Base-by-base conservation (phyloP, 495 filamentous ascomycete species). In the Pyrenopolyporus hunteri region DNA sequence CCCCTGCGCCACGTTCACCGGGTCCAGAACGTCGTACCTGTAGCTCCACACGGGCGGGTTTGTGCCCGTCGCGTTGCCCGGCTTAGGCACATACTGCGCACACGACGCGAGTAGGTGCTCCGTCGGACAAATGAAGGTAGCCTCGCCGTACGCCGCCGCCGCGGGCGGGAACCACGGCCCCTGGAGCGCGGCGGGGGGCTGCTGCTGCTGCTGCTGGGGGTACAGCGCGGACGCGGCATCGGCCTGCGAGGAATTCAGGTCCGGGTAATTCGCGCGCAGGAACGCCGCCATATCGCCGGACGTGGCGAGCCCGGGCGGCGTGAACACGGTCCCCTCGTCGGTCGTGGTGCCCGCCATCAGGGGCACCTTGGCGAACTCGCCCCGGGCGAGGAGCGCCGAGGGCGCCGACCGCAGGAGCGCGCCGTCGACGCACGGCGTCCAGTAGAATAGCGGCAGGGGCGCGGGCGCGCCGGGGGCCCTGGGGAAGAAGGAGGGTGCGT, bases 381-480 rank as follows among this genome's bases (percentile, higher is more conserved):
- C 74, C 1, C 36, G 37, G 14, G 37, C 31, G 36, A 74, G 71
- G 5, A 75, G 58, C 0, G 6, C 16, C 49, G 73, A 70, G 7
- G 74, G 70, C 2, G 73, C 55, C 46, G 75, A 73, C 0, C 71
- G 76, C 22, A 89, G 66, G 46, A 87, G 78, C 1, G 69, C 69
- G 3, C 84, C 87, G 66, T 91, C 88, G 6, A 85, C 76, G 35
- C 87, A 87, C 0, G 88, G 87, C 3, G 76, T 77, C 68, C 70
- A 80, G 70, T 77, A 78, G 80, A 76, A 74, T 68, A 88, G 9
- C 3, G 59, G 55, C 66, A 88, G 5, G 46, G 55, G 67, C 87
- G 6, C 10, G 61, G 82, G 60, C 71, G 77, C 49, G 45, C 77
- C 33, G 33, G 66, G 4, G 64, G 76, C 54, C 64, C 77, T 65